Conservation (phyloP, 1,284 basidiomycete species). For the Fistulinella staudtii region DNA sequence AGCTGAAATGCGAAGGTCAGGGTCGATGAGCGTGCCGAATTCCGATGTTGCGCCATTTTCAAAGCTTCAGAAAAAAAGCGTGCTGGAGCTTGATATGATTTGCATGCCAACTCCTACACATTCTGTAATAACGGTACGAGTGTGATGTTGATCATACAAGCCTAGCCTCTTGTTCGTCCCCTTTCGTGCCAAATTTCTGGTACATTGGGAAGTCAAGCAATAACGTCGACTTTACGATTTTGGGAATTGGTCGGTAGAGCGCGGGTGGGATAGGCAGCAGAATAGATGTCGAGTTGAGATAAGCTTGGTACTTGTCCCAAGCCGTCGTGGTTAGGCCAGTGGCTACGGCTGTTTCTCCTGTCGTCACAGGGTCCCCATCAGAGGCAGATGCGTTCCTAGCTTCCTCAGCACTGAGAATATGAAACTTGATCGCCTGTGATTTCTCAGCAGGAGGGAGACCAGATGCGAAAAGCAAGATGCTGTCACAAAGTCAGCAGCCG, state of each 20-base stretch:
- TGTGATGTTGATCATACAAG: too few relatives aligned
- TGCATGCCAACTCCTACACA: too few relatives aligned
- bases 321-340: constrained; percentile 19
- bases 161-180: neutral
- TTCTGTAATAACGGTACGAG: too few relatives aligned
- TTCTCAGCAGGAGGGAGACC: constrained; percentile 74
- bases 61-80: too few relatives aligned
- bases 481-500: constrained; percentile 19
- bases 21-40: too few relatives aligned
- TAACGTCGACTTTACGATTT: neutral
- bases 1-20: too few relatives aligned
- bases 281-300: constrained; percentile 60
- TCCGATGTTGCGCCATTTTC: too few relatives aligned
- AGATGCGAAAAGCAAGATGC: constrained; percentile 63
- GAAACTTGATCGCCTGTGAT: constrained; percentile 63
- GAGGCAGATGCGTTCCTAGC: too few relatives aligned
- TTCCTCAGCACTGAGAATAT: constrained; percentile 44
- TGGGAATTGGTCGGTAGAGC: constrained; percentile 56
- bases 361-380: constrained; percentile 11
- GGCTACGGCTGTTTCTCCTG: neutral
- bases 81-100: too few relatives aligned
- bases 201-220: neutral
- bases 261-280: constrained; percentile 62
- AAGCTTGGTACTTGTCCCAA: constrained; percentile 56
- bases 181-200: neutral